A percentile compares a stretch with the other conserved stretches of the same genome.
Conservation (phyloP, 176 grass and related monocot genomes). For the Oryza glumipatula region DNA sequence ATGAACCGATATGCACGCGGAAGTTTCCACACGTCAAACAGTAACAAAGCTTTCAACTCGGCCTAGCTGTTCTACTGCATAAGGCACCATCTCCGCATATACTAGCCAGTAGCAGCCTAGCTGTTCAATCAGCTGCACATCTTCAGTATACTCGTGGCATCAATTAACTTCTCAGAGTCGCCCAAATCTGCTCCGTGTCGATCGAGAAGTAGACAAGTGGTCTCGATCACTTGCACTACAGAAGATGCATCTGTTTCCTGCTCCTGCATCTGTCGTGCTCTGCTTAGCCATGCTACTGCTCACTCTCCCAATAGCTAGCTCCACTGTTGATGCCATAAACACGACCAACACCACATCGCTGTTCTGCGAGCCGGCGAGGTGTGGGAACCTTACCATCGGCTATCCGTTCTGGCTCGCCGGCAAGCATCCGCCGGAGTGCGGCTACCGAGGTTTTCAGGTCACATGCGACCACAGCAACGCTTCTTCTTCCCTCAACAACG, state of each 20-base stretch:
- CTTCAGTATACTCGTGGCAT: too few relatives aligned
- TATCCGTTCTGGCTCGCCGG: constrained; percentile 63
- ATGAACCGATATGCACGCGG: too few relatives aligned
- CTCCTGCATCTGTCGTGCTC: neutral
- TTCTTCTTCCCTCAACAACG: neutral
- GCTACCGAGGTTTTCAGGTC: constrained; percentile 34
- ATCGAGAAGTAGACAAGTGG: neutral
- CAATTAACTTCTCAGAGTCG: neutral
- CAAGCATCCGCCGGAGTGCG: constrained; percentile 25
- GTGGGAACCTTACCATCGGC: constrained; percentile 31
- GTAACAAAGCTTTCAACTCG: too few relatives aligned
- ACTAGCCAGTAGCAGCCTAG: too few relatives aligned
- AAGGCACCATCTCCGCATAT: too few relatives aligned
- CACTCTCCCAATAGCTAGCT: neutral
- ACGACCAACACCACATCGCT: neutral
- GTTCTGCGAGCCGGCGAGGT: constrained; percentile 8
- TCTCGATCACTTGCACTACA: neutral
- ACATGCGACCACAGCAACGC: neutral
- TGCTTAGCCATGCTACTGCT: constrained; percentile 5
- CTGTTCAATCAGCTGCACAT: too few relatives aligned
- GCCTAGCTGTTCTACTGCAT: too few relatives aligned
- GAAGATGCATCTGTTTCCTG: neutral
- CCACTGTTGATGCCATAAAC: neutral
- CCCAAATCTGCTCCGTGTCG: neutral
- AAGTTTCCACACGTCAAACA: too few relatives aligned